phyloP scores from a whole-genome alignment of 2,329 filamentous ascomycete genomes.

The Apiospora rasikravindrae region DNA sequence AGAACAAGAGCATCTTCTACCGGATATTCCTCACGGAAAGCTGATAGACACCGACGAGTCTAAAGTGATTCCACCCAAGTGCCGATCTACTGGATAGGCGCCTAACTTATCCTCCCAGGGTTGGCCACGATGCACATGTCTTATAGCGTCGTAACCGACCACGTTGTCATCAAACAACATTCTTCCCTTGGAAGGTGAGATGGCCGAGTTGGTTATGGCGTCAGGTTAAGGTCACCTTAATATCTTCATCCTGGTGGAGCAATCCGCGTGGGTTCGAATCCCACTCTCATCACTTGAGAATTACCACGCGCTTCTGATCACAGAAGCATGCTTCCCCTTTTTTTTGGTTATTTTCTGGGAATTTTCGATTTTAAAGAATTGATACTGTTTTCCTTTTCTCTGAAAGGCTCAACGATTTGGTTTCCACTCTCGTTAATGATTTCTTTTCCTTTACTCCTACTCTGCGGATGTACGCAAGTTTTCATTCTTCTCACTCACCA shows the following conservation, averaged over 20 bases:
- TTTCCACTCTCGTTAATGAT: no score
- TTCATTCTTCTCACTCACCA: no score
- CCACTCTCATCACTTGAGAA: constrained; percentile 39
- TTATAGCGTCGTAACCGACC: not conserved
- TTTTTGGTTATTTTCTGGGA: no score
- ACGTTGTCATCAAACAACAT: not conserved
- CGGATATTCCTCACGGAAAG: not conserved
- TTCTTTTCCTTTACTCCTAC: no score
- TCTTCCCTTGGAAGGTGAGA: not conserved
- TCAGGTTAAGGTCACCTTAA: constrained; percentile 21
- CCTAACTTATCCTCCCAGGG: not conserved
- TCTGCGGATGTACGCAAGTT: no score
- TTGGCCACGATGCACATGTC: not conserved
- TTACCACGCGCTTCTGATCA: no score
- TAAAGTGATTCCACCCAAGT: not conserved
- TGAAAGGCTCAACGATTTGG: no score
- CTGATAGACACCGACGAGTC: not conserved
- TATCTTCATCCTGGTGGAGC: constrained; percentile 21
- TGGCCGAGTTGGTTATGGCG: constrained; percentile 22
- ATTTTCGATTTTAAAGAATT: no score
- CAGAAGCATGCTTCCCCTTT: no score
- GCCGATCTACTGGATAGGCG: not conserved
- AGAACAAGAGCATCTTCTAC: no score
- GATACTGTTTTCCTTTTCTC: no score
- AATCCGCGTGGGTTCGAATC: constrained; percentile 39